A percentile compares a stretch with the other conserved stretches of the same genome.
phyloP scores from a whole-genome alignment of 345 rosid species.

The Hibiscus syriacus region DNA sequence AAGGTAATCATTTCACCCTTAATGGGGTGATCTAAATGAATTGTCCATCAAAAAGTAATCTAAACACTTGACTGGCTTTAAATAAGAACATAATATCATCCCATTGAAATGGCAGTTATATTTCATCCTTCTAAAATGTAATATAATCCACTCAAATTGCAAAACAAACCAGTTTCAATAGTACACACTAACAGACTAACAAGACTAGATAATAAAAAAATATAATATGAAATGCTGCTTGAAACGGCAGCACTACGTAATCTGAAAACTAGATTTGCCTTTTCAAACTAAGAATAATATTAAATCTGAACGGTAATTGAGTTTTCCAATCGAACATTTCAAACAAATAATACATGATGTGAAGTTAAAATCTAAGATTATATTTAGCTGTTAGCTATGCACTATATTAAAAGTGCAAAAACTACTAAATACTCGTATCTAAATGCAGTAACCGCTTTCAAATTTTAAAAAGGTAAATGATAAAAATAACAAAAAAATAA shows the following conservation, averaged over 20 bases:
- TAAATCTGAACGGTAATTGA: background rate
- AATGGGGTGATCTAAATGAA: background rate
- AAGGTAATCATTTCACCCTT: background rate
- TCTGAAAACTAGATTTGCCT: background rate
- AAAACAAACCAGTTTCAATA: background rate
- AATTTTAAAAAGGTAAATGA: no score
- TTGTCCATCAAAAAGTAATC: constrained; percentile 12
- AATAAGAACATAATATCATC: background rate
- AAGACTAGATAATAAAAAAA: background rate
- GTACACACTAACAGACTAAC: background rate
- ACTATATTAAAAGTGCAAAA: no score
- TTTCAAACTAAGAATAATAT: background rate
- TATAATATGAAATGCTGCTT: background rate
- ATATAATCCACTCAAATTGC: background rate
- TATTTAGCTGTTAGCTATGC: background rate
- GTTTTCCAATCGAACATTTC: background rate
- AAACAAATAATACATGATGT: background rate
- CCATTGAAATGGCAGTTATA: background rate
- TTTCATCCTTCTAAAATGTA: background rate
- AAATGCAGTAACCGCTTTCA: no score
- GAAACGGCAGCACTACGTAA: no score
- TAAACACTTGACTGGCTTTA: background rate
- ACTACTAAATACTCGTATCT: no score
- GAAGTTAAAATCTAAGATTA: background rate
- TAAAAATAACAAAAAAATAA: no score